phyloP scores from a whole-genome alignment of 129 eudicot genomes.

The Lactuca saligna region DNA sequence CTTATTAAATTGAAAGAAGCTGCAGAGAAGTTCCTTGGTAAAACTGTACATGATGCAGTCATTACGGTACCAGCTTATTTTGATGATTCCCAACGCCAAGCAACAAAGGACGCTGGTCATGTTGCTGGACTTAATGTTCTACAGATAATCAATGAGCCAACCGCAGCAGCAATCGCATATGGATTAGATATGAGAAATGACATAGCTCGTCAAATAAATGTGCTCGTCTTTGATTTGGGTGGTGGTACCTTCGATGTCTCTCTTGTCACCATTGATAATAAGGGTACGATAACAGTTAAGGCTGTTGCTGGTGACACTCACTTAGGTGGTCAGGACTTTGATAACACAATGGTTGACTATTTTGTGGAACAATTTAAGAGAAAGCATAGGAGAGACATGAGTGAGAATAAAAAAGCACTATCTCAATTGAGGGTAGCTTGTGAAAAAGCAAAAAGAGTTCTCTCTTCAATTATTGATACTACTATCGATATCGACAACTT shows the following conservation, averaged over 20 bases:
- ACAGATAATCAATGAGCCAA: slow-evolving; percentile 41
- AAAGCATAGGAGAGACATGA: slow-evolving; percentile 34
- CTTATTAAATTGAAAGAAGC: no score
- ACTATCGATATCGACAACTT: no score
- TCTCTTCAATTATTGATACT: no score
- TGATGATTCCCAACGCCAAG: no score
- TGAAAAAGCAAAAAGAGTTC: slow-evolving; percentile 32
- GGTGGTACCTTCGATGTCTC: not conserved
- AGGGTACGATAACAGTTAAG: slow-evolving; percentile 36
- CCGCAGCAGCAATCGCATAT: slow-evolving; percentile 44
- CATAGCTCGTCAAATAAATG: not conserved
- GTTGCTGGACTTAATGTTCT: slow-evolving; percentile 42
- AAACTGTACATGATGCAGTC: slow-evolving; percentile 29
- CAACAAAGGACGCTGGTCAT: slow-evolving; percentile 20
- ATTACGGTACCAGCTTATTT: slow-evolving; percentile 16
- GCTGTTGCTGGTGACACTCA: slow-evolving; percentile 32
- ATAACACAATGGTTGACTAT: slow-evolving; percentile 33
- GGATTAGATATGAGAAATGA: slow-evolving; percentile 8
- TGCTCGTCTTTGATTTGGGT: slow-evolving; percentile 20
- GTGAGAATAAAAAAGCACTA: slow-evolving; percentile 36
- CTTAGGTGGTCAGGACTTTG: slow-evolving; percentile 28
- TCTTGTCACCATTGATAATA: not conserved
- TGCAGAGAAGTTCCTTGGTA: slow-evolving; percentile 25
- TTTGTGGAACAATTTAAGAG: slow-evolving; percentile 40
- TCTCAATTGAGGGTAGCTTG: slow-evolving; percentile 46